A percentile compares a stretch with the other conserved stretches of the same genome.
These are phyloP conservation scores for Lonicera japonica DNA, from an alignment of 129 eudicot species.

Conservation along the genomic window DNA sequence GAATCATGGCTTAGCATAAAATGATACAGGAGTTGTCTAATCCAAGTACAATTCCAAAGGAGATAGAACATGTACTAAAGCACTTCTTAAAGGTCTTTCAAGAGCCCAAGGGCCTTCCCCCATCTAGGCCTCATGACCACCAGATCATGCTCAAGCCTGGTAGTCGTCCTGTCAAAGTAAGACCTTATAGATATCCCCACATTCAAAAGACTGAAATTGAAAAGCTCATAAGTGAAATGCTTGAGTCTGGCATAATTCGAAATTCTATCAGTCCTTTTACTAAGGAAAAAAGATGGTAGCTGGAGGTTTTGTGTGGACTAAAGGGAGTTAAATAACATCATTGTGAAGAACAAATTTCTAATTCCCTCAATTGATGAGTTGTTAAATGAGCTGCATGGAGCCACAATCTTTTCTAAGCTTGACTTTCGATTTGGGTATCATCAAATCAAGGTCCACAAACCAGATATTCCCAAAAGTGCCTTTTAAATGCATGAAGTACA, in stretches of 20 bases:
- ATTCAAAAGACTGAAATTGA: constrained; percentile 1
- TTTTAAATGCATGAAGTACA: background rate
- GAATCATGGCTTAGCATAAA: background rate
- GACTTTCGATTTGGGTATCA: background rate
- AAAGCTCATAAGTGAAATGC: background rate
- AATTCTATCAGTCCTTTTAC: too few species aligned
- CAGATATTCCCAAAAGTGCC: background rate
- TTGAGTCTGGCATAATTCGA: background rate
- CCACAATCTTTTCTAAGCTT: background rate
- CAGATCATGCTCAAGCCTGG: background rate
- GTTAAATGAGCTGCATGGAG: background rate
- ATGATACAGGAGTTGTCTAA: too few species aligned
- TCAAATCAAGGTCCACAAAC: background rate
- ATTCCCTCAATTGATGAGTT: too few species aligned
- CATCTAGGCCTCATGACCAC: background rate
- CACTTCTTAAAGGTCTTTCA: background rate
- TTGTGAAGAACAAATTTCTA: too few species aligned
- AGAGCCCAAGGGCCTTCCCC: background rate
- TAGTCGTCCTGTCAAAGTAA: background rate
- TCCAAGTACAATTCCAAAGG: too few species aligned
- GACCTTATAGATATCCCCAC: constrained; percentile 9
- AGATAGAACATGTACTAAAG: too few species aligned
- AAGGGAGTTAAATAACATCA: too few species aligned
- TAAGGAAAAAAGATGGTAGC: too few species aligned
- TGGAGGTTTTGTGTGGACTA: too few species aligned